Evolutionary conservation across 2,329 filamentous ascomycete genomes (phyloP).

Genomic region (Epichloe typhina): DNA sequence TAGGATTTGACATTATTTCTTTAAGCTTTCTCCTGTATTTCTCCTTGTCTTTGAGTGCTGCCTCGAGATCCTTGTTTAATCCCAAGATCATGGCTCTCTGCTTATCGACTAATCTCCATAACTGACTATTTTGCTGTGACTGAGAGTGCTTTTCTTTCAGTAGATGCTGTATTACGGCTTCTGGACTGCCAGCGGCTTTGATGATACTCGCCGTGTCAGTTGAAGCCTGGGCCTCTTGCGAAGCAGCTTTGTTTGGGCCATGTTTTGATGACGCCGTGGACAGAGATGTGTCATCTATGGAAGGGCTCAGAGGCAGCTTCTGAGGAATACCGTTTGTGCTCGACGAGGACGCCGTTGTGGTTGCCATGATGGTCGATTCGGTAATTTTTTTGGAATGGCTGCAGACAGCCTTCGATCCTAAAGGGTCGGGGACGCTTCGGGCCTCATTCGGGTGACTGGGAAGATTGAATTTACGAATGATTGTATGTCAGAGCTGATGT

Average conservation of each 20-base stretch:
- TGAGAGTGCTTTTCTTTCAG: slow-evolving; percentile 85
- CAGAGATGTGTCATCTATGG: slow-evolving; percentile 80
- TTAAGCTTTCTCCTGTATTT: slow-evolving; percentile 84
- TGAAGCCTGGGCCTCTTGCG: slow-evolving; percentile 45
- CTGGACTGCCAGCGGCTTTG: slow-evolving; percentile 72
- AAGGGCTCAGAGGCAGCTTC: slow-evolving; percentile 57
- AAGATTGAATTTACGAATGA: slow-evolving; percentile 13
- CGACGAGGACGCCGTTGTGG: slow-evolving; percentile 23
- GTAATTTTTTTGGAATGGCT: slow-evolving; percentile 22
- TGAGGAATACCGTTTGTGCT: slow-evolving; percentile 27
- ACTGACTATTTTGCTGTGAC: slow-evolving; percentile 75
- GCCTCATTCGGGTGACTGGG: slow-evolving; percentile 33
- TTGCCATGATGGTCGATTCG: slow-evolving; percentile 33
- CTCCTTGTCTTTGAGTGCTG: slow-evolving; percentile 85
- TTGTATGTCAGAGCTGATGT: neutral
- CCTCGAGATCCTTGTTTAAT: slow-evolving; percentile 86
- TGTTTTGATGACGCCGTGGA: slow-evolving; percentile 57
- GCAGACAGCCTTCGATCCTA: slow-evolving; percentile 30
- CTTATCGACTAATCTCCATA: slow-evolving; percentile 95
- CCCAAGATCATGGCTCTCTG: slow-evolving; percentile 88
- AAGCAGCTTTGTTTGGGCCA: slow-evolving; percentile 34
- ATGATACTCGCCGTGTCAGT: slow-evolving; percentile 71
- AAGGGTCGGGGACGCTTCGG: slow-evolving; percentile 30
- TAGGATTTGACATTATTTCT: slow-evolving; percentile 43
- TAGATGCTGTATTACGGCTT: slow-evolving; percentile 77